phyloP scores from a whole-genome alignment of 371 early-diverging fungal genomes.

The Rhizopus stolonifer region DNA sequence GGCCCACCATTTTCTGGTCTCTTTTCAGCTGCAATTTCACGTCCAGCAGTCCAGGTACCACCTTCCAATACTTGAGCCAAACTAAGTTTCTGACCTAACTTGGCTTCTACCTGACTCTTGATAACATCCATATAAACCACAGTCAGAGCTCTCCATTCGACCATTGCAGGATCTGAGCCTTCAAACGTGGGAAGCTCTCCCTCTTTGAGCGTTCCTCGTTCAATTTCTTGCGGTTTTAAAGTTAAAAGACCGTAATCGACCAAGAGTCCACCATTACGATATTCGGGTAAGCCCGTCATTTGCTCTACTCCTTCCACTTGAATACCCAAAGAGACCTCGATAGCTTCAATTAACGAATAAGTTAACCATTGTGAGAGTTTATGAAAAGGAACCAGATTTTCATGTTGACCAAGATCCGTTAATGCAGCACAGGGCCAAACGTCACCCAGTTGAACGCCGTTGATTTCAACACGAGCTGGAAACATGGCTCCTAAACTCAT shows the following conservation, averaged over 20 bases:
- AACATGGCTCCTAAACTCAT: conserved; percentile 56
- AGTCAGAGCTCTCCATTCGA: conserved; percentile 93
- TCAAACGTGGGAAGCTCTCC: conserved; percentile 66
- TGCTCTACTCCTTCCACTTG: conserved; percentile 58
- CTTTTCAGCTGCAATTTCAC: conserved; percentile 80
- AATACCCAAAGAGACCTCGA: conserved; percentile 59
- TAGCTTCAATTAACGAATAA: conserved; percentile 85
- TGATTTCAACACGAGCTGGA: conserved; percentile 65
- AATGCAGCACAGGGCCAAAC: conserved; percentile 83
- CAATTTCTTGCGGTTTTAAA: conserved; percentile 30
- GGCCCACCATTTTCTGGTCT: conserved; percentile 81
- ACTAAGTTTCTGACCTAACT: conserved; percentile 56
- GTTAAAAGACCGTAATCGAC: conserved; percentile 44
- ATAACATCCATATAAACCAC: conserved; percentile 80
- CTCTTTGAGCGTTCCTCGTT: conserved; percentile 18
- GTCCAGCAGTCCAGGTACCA: conserved; percentile 89
- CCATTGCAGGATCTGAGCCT: conserved; percentile 76
- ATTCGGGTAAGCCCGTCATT: conserved; percentile 92
- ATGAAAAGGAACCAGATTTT: conserved; percentile 79
- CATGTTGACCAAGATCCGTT: conserved; percentile 25
- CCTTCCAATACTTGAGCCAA: conserved; percentile 89
- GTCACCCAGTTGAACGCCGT: conserved; percentile 82
- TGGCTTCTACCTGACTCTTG: conserved; percentile 53
- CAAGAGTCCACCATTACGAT: conserved; percentile 79
- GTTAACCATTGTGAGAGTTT: conserved; percentile 95